Percentiles rank a stretch among this genome's conserved stretches.
Evolutionary conservation across 345 rosid species (phyloP).

Genomic region (Acer campestre): DNA sequence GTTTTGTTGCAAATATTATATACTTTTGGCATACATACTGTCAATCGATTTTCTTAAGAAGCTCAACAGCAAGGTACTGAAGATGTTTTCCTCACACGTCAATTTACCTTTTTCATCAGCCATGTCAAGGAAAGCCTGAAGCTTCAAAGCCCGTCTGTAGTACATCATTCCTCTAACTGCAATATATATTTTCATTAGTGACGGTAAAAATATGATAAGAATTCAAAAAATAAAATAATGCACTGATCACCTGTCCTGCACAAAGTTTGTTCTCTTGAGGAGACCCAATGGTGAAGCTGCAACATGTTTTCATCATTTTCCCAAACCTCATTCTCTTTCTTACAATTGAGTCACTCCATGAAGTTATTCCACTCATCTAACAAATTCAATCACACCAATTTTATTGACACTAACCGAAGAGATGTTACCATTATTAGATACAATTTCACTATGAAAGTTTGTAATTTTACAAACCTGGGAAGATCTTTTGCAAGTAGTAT

Average conservation of each 20-base stretch:
- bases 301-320: constrained; percentile 90
- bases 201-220: constrained; percentile 1
- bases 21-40: background rate
- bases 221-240: constrained; percentile 7
- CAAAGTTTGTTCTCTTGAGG: constrained; percentile 94
- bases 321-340: constrained; percentile 69
- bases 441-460: constrained; percentile 5
- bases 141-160: constrained; percentile 92
- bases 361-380: constrained; percentile 98
- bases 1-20: background rate
- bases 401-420: constrained; percentile 13
- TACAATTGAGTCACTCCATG: constrained; percentile 80
- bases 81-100: background rate
- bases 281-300: constrained; percentile 98
- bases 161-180: constrained; percentile 99
- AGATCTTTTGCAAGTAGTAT: constrained; percentile 94
- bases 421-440: constrained; percentile 6
- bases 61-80: background rate
- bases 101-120: constrained; percentile 74
- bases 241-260: constrained; percentile 77
- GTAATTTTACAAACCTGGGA: constrained; percentile 60
- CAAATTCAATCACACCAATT: constrained; percentile 18
- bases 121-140: constrained; percentile 99
- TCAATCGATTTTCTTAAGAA: background rate
- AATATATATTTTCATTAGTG: constrained; percentile 27